phyloP scores from a whole-genome alignment of 2,329 filamentous ascomycete genomes.

The Neopestalotiopsis sp. region DNA sequence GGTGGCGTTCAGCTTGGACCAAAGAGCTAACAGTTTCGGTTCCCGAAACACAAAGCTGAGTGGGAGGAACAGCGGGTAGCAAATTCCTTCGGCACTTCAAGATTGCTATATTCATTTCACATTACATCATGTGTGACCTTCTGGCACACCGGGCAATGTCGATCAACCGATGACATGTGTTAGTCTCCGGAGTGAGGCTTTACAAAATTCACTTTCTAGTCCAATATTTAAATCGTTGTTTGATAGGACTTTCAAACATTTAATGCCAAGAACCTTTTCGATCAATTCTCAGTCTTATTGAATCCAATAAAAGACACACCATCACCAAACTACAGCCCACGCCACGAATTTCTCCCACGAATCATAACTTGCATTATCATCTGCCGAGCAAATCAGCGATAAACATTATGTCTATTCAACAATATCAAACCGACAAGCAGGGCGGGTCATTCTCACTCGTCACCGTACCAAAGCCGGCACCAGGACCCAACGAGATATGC shows the following conservation, averaged over 20 bases:
- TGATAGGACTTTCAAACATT: too few species aligned
- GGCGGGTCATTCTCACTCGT: constrained; percentile 23
- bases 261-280: neutral
- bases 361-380: neutral
- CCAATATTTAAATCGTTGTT: neutral
- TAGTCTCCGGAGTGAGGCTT: neutral
- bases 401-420: constrained; percentile 22
- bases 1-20: neutral
- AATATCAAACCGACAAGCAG: constrained; percentile 20
- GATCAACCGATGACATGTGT: neutral
- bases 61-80: too few species aligned
- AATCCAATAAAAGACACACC: neutral
- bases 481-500: constrained; percentile 31
- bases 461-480: constrained; percentile 26
- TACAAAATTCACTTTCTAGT: neutral
- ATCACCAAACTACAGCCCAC: neutral
- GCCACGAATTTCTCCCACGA: too few species aligned
- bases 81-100: neutral
- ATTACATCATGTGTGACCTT: neutral
- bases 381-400: neutral
- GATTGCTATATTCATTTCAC: neutral
- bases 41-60: neutral
- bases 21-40: neutral
- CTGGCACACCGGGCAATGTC: neutral
- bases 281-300: neutral